phyloP scores from a whole-genome alignment of 73 alveolate genomes.

The Tetrahymena thermophila region DNA sequence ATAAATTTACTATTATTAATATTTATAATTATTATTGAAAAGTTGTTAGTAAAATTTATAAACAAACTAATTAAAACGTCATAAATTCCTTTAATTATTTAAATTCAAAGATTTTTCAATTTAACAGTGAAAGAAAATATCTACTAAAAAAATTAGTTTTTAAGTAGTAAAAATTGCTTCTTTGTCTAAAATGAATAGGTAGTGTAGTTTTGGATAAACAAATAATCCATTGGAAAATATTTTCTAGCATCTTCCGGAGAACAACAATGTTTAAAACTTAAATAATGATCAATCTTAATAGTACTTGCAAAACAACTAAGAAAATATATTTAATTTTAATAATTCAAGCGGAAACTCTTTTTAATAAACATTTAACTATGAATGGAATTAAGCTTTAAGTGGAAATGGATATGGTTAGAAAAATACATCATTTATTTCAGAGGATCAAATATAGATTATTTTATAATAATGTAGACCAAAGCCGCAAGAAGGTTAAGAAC shows the following conservation, averaged over 20 bases:
- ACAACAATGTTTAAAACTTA: not conserved
- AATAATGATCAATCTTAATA: not conserved
- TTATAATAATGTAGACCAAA: not conserved
- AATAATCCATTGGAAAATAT: not conserved
- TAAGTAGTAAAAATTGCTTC: not conserved
- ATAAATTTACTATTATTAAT: not conserved
- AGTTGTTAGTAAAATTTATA: not conserved
- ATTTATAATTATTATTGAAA: too few species aligned
- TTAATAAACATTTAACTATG: not conserved
- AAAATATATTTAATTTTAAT: not conserved
- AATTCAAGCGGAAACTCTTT: not conserved
- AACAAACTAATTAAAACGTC: not conserved
- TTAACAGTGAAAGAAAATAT: not conserved
- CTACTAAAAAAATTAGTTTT: not conserved
- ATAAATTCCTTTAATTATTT: too few species aligned
- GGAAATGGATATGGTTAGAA: not conserved
- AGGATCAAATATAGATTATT: not conserved
- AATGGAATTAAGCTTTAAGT: not conserved
- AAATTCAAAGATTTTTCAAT: not conserved
- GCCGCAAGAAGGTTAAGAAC: not conserved
- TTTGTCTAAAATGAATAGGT: not conserved
- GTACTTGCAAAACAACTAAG: not conserved
- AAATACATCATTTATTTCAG: not conserved
- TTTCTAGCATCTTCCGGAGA: not conserved
- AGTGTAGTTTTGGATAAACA: not conserved